These are phyloP conservation scores for Tetraselmis striata DNA, from an alignment of 139 green algal genomes.

Conservation along the genomic window DNA sequence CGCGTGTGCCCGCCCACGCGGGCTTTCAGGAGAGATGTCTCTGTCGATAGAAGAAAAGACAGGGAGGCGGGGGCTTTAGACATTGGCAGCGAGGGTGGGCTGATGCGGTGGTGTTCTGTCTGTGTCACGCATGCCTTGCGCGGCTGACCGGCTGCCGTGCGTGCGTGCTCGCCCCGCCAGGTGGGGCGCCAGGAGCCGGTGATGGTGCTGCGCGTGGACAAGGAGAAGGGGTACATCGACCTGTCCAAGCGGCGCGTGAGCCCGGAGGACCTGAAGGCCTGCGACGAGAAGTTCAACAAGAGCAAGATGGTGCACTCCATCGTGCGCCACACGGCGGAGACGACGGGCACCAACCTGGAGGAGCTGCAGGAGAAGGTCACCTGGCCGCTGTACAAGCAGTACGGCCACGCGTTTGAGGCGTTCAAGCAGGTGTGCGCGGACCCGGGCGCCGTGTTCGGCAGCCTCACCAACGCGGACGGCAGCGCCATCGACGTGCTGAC, in stretches of 20 bases:
- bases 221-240: conserved; percentile 99
- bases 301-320: conserved; percentile 98
- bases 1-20: too few relatives aligned
- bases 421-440: conserved; percentile 58
- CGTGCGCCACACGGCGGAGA: conserved; percentile 96
- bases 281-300: conserved; percentile 93
- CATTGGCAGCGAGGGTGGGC: background rate
- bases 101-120: background rate
- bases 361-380: conserved; percentile 80
- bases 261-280: conserved; percentile 78
- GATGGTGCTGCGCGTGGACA: conserved; percentile 99
- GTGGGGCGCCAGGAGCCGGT: conserved; percentile 94
- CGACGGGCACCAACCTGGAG: conserved; percentile 67
- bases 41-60: background rate
- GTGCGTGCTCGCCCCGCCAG: too few relatives aligned
- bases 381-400: conserved; percentile 94
- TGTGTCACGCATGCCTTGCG: too few relatives aligned
- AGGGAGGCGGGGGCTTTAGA: background rate
- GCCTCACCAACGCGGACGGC: conserved; percentile 47
- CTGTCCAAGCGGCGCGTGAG: conserved; percentile 94
- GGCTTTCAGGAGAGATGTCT: too few relatives aligned
- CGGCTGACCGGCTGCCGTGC: too few relatives aligned
- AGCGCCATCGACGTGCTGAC: conserved; percentile 47
- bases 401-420: conserved; percentile 92
- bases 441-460: conserved; percentile 56